Conservation (phyloP, 768 basidiomycete species). For the Leccinellum luteum region DNA sequence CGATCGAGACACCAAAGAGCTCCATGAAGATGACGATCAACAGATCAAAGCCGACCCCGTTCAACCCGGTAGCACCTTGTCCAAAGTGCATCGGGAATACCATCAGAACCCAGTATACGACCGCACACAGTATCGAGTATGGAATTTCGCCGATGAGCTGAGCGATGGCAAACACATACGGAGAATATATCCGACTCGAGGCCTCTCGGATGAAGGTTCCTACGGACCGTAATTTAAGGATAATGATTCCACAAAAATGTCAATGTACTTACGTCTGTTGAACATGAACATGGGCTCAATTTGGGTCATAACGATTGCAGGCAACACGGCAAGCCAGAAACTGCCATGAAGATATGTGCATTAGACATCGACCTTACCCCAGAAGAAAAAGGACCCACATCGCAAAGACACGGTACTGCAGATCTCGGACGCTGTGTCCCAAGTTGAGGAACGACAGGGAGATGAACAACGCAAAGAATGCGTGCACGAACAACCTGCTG, state of each 20-base stretch:
- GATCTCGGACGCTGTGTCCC: conserved; percentile 57
- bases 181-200: conserved; percentile 82
- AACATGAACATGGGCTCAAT: conserved; percentile 77
- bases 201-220: conserved; percentile 54
- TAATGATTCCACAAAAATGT: conserved; percentile 15
- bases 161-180: conserved; percentile 79
- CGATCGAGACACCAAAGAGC: conserved; percentile 68
- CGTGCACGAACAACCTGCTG: conserved; percentile 75
- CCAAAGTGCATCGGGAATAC: conserved; percentile 70
- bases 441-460: conserved; percentile 80
- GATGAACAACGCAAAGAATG: conserved; percentile 66
- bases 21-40: conserved; percentile 71
- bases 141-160: conserved; percentile 84
- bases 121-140: conserved; percentile 64
- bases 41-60: conserved; percentile 71
- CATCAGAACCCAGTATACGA: conserved; percentile 76
- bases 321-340: conserved; percentile 66
- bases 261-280: conserved; percentile 47
- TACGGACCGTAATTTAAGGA: conserved; percentile 9
- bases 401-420: conserved; percentile 80
- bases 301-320: conserved; percentile 72
- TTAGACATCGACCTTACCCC: not conserved
- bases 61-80: conserved; percentile 54
- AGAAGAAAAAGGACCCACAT: conserved; percentile 46
- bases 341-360: conserved; percentile 27